Evolutionary conservation across 148 eudicot species (phyloP).

Genomic region (Simmondsia chinensis): DNA sequence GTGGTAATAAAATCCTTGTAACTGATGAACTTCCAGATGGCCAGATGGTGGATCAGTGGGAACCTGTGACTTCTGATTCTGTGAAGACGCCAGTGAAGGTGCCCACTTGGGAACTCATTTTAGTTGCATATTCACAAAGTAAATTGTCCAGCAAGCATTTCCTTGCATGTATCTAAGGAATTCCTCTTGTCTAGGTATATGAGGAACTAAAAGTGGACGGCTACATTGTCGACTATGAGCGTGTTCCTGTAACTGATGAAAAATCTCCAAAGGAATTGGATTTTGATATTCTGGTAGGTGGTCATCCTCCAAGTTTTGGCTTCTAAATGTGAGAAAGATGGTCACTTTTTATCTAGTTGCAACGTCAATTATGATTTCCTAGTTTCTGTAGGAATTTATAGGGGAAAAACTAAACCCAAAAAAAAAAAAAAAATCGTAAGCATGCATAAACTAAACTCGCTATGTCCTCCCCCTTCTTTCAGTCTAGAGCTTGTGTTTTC

Average conservation of each 20-base stretch:
- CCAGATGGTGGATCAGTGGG: conserved; percentile 99
- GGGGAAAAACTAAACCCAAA: too few relatives aligned
- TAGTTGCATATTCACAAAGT: background rate
- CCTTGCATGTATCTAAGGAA: conserved; percentile 4
- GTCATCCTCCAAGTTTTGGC: too few relatives aligned
- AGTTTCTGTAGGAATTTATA: too few relatives aligned
- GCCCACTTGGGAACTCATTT: background rate
- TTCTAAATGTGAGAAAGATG: too few relatives aligned
- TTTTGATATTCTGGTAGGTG: conserved; percentile 85
- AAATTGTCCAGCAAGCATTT: background rate
- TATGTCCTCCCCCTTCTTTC: too few relatives aligned
- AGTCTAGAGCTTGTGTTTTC: too few relatives aligned
- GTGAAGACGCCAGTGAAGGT: conserved; percentile 92
- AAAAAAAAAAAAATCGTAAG: too few relatives aligned
- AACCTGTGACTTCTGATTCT: conserved; percentile 70
- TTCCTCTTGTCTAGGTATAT: conserved; percentile 55
- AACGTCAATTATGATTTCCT: too few relatives aligned
- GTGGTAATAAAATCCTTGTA: conserved; percentile 82
- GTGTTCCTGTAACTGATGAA: conserved; percentile 93
- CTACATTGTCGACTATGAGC: conserved; percentile 79
- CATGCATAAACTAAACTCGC: too few relatives aligned
- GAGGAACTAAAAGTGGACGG: conserved; percentile 57
- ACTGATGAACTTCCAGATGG: conserved; percentile 99
- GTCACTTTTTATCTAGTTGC: too few relatives aligned
- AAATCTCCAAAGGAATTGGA: conserved; percentile 95